Base-by-base conservation (phyloP, 768 basidiomycete genomes). In the Mycena floridula region DNA sequence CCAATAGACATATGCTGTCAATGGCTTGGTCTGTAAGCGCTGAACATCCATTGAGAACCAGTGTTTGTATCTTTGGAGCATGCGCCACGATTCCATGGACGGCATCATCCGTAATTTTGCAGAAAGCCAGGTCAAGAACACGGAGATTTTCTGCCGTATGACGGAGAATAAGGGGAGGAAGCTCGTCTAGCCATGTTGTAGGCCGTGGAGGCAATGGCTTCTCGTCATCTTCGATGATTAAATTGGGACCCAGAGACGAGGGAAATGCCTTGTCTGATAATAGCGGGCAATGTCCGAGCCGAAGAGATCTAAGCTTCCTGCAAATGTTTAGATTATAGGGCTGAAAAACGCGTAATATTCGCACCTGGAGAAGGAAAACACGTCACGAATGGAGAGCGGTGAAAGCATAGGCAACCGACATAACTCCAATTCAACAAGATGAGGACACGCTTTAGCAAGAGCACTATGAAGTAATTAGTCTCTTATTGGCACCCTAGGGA, bases 231-330 rank as follows among this genome's bases (percentile, higher is more conserved):
- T 49, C 16, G 32, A 43, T 50, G 32, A 55, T 43, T 37, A 59
- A 51, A 20, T 56, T 40, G 20, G 54, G 53, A 23, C 55, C 59
- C 48, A 60, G 50, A 38, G 72, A 65, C 37, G 74, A 72, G 9
- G 90, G 90, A 60, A 94, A 88, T 1, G 81, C 81, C 53, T 74
- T 81, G 67, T 94, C 89, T 22, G 86, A 86, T 52, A 96, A 64
- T 12, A 79, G 68, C 22, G 74, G 61, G 60, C 91, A 96, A 42
- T 86, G 83, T 28, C 86, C 82, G 38, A 98, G 65, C 52, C 85
- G 81, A 48, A 96, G 59, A 37, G 74, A 79, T 7, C 88, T 74
- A 43, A 97, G 69, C 57, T 81, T 86, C 50, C 87, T 79, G 55
- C 26, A 25, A 36, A 37, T 39, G n/a, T n/a, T n/a, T n/a, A n/a